phyloP scores from a whole-genome alignment of 2,329 filamentous ascomycete genomes.

The Cladorrhinum sp. region DNA sequence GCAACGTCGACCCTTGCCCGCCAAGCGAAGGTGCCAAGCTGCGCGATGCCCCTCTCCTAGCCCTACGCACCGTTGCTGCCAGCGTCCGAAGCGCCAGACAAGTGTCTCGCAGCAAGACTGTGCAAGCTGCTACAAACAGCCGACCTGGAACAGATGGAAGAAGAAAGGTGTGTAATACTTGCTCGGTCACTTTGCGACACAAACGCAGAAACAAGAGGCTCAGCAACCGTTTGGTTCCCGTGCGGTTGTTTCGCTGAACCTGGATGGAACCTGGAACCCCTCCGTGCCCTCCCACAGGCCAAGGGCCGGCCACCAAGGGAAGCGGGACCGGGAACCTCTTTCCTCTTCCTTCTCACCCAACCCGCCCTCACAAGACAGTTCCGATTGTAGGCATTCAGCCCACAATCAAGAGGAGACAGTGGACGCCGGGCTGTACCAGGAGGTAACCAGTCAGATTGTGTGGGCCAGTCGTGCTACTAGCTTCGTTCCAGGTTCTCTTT shows the following conservation, averaged over 20 bases:
- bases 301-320: too few relatives aligned
- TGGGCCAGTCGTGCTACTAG: neutral
- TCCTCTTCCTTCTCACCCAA: neutral
- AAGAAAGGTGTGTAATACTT: neutral
- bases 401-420: neutral
- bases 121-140: neutral
- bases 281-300: too few relatives aligned
- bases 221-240: conserved; percentile 1
- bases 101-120: neutral
- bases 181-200: neutral
- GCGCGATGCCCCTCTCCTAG: conserved; percentile 20
- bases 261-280: conserved; percentile 1
- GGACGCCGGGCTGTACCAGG: neutral
- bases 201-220: conserved; percentile 2
- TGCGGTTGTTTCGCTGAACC: conserved; percentile 3
- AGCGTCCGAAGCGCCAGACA: neutral
- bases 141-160: neutral
- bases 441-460: neutral
- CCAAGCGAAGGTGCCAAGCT: conserved; percentile 19
- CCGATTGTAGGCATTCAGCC: neutral
- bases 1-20: conserved; percentile 2
- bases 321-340: neutral
- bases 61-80: conserved; percentile 18
- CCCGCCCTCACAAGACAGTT: neutral
- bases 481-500: neutral